A percentile compares a stretch with the other conserved stretches of the same genome.
Conservation (phyloP, 1,284 basidiomycete species). For the Microstroma glucosiphilum region DNA sequence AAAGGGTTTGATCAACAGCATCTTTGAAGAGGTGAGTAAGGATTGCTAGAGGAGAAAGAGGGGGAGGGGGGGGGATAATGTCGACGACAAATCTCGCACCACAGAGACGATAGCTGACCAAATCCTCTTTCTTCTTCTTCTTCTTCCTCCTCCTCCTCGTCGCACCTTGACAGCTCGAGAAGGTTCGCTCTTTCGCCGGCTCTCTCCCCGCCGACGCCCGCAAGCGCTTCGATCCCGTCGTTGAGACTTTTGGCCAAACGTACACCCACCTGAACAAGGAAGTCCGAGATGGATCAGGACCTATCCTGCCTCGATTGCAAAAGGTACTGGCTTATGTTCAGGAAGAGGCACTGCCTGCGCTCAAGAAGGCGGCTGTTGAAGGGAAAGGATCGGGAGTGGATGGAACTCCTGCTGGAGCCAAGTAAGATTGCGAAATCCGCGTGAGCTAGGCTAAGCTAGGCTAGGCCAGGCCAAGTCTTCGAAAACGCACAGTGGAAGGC, state of each 20-base stretch:
- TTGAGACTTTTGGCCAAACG: slow-evolving; percentile 32
- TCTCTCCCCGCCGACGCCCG: slow-evolving; percentile 40
- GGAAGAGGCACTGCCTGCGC: slow-evolving; percentile 10
- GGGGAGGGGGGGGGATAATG: no score
- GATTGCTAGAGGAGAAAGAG: no score
- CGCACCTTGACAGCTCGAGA: slow-evolving; percentile 44
- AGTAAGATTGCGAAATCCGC: no score
- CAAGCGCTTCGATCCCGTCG: slow-evolving; percentile 43
- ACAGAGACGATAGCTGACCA: no score
- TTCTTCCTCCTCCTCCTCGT: no score
- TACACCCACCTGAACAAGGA: background rate
- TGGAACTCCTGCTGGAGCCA: no score
- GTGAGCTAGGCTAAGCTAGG: no score
- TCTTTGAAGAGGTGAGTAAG: slow-evolving; percentile 19
- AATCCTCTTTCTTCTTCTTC: background rate
- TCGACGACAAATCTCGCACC: no score
- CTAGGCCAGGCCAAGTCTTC: no score
- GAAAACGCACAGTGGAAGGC: no score
- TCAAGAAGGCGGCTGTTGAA: slow-evolving; percentile 11
- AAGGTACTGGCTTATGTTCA: slow-evolving; percentile 19
- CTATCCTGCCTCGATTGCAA: slow-evolving; percentile 19
- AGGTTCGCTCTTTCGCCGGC: slow-evolving; percentile 39
- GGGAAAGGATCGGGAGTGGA: no score
- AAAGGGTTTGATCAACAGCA: slow-evolving; percentile 22
- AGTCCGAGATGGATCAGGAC: slow-evolving; percentile 10